Conservation (phyloP, 306 rosid species). For the Pyrus bretschneideri region DNA sequence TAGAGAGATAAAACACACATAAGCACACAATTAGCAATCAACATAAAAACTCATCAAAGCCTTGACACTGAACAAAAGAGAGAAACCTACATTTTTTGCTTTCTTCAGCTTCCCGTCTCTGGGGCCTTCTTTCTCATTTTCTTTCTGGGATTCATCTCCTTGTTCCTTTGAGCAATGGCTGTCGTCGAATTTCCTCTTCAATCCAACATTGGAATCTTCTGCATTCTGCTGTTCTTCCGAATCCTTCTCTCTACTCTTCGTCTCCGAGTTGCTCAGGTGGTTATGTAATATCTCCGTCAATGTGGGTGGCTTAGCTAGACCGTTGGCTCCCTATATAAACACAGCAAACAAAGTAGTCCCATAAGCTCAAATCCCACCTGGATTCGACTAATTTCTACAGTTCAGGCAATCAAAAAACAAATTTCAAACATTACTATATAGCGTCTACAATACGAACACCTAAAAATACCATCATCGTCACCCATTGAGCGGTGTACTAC, state of each 20-base stretch:
- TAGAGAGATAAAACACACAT: not conserved
- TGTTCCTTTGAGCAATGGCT: conserved; percentile 44
- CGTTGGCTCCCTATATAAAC: conserved; percentile 66
- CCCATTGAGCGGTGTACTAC: not conserved
- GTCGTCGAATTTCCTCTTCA: conserved; percentile 59
- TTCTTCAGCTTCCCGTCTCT: conserved; percentile 53
- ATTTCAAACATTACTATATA: not conserved
- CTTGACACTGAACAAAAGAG: not conserved
- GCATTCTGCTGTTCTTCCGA: conserved; percentile 22
- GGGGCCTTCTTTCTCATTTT: conserved; percentile 20
- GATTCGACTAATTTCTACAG: not conserved
- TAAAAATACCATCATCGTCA: not conserved
- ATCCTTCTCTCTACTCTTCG: conserved; percentile 34
- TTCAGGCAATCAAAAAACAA: not conserved
- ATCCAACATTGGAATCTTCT: conserved; percentile 42
- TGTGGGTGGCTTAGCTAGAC: conserved; percentile 71
- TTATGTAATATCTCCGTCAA: conserved; percentile 65
- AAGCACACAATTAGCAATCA: conserved; percentile 12
- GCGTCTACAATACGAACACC: not conserved
- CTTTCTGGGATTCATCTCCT: conserved; percentile 30
- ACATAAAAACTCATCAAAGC: not conserved
- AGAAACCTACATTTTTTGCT: conserved; percentile 68
- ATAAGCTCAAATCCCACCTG: not conserved
- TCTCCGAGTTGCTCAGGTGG: conserved; percentile 33
- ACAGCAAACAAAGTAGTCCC: not conserved